Percentiles rank a stretch among this genome's conserved stretches.
Evolutionary conservation across 2,329 filamentous ascomycete genomes (phyloP).

Genomic region (Uncinocarpus reesii): DNA sequence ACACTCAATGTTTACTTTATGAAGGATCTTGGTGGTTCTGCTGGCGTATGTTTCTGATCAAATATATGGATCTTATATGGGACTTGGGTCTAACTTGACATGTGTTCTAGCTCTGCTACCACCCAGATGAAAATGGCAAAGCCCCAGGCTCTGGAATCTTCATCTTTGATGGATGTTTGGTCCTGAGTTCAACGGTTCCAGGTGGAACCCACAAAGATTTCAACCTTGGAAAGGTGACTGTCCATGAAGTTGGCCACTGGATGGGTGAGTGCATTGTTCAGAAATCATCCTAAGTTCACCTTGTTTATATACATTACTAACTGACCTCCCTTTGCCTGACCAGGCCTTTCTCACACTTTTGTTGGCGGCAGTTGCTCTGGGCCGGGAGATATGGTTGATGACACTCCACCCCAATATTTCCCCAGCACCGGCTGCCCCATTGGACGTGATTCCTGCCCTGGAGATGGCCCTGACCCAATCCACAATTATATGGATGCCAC

Average conservation of each 20-base stretch:
- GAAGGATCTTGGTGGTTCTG: conserved; percentile 37
- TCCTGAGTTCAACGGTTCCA: conserved; percentile 49
- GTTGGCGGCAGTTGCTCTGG: conserved; percentile 32
- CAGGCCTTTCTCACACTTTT: conserved; percentile 36
- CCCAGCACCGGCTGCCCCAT: conserved; percentile 50
- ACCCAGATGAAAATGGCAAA: no score
- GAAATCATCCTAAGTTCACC: not conserved
- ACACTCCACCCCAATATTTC: conserved; percentile 41
- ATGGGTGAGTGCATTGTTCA: conserved; percentile 24
- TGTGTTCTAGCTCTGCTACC: no score
- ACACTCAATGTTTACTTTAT: conserved; percentile 53
- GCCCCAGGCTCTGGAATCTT: conserved; percentile 24
- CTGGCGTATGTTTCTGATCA: conserved; percentile 15
- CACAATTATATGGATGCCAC: conserved; percentile 54
- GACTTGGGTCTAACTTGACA: no score
- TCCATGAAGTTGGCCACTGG: conserved; percentile 42
- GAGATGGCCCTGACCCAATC: conserved; percentile 41
- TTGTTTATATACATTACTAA: not conserved
- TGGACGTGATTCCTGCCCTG: conserved; percentile 43
- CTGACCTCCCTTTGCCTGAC: not conserved
- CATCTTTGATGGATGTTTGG: conserved; percentile 46
- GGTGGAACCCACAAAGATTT: conserved; percentile 42
- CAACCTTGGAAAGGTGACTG: conserved; percentile 37
- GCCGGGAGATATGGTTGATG: conserved; percentile 36
- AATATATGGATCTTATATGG: conserved; percentile 27